Percentiles rank a stretch among this genome's conserved stretches.
Evolutionary conservation across 768 basidiomycete species (phyloP).

Genomic region (Russula foetens): DNA sequence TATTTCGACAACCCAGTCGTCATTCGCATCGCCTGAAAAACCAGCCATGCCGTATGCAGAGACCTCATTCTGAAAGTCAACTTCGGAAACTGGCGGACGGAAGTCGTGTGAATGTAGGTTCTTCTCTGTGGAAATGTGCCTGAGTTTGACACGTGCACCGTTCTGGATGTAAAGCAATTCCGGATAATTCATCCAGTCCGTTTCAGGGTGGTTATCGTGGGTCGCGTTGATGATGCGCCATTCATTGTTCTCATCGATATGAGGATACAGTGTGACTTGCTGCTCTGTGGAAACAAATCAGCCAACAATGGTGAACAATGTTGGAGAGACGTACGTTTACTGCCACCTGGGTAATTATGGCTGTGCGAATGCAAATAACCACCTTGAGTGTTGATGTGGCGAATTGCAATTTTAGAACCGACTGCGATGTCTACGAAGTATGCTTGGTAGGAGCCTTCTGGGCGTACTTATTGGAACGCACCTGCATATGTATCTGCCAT

Average conservation of each 20-base stretch:
- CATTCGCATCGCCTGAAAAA: conserved; percentile 84
- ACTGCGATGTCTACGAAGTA: conserved; percentile 60
- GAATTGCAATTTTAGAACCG: conserved; percentile 75
- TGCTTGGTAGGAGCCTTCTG: not conserved
- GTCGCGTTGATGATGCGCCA: conserved; percentile 84
- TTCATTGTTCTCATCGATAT: conserved; percentile 93
- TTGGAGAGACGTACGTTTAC: conserved; percentile 56
- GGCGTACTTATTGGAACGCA: conserved; percentile 27
- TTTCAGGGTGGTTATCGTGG: conserved; percentile 31
- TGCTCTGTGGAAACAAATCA: conserved; percentile 54
- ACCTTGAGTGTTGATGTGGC: conserved; percentile 94
- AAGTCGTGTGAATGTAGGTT: conserved; percentile 92
- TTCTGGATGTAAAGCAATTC: conserved; percentile 59
- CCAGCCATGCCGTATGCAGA: conserved; percentile 87
- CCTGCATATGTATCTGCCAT: conserved; percentile 94
- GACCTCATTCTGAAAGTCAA: conserved; percentile 99
- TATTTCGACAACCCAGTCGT: conserved; percentile 89
- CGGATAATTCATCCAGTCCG: conserved; percentile 38
- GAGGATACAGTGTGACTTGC: conserved; percentile 98
- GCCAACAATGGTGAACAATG: not conserved
- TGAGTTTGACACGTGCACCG: conserved; percentile 67
- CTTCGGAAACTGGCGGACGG: conserved; percentile 91
- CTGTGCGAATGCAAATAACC: conserved; percentile 97
- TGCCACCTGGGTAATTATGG: conserved; percentile 85
- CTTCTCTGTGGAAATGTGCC: conserved; percentile 75